Base-by-base conservation (phyloP, 805 yeast genomes). In the Ogataea kodamae region DNA sequence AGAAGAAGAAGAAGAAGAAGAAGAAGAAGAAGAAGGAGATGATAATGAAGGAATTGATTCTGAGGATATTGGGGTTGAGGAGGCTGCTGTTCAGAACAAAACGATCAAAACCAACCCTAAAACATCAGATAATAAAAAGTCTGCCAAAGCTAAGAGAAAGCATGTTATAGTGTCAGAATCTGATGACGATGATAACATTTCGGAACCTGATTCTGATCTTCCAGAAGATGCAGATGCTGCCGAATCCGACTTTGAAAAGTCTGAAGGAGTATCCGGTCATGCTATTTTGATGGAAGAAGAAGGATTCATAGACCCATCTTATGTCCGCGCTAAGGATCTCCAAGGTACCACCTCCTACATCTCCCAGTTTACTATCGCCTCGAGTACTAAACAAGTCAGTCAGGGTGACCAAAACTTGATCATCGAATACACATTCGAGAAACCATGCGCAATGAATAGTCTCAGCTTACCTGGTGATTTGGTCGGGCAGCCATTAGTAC, bases 401-500 rank as follows among this genome's bases (percentile, higher is more conserved):
- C 46, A 45, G 31, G n/a, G 43, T 22, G 54, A 49, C 9, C 24
- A 35, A 15, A 25, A 39, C n/a, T 46, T 48, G 26, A 44, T 40
- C 18, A 53, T 52, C 35, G 61, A 56, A 37, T 47, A 42, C 24
- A 40, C 46, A 33, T 44, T 58, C 23, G 27, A 67, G 24, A 58
- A 58, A 13, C 66, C 76, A 6, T 40, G 46, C 1, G 50, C 61
- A 11, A 61, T 68, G 8, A 70, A 62, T 45, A 46, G 76, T 5
- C 42, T 75, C 15, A 62, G 64, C 10, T 54, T 78, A 33, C 78
- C 81, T 9, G 54, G 65, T 9, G 59, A 61, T 26, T 70, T 73
- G 13, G 48, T 52, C 14, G 59, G 59, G 23, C 67, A 68, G 20
- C 66, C 76, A 1, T 52, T 76, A 28, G 60, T 69, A 4, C 52